These are phyloP conservation scores for Penicillium cinerascens DNA, from an alignment of 495 filamentous ascomycete genomes.

Conservation along the genomic window DNA sequence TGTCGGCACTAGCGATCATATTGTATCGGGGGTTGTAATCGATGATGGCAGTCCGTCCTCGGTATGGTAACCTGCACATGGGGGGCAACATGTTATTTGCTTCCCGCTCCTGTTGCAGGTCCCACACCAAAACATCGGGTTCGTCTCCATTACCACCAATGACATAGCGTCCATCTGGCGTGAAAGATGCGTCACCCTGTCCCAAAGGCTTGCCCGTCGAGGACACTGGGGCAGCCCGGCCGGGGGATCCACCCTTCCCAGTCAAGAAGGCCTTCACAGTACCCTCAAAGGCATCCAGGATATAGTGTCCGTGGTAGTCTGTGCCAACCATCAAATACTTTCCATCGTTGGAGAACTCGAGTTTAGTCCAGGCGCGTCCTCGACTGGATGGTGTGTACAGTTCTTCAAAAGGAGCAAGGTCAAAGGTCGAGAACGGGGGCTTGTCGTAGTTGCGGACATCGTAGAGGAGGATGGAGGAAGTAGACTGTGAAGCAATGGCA, in stretches of 20 bases:
- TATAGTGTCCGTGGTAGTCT: constrained; percentile 73
- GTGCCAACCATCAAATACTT: constrained; percentile 81
- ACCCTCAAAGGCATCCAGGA: constrained; percentile 88
- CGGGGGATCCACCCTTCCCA: constrained; percentile 41
- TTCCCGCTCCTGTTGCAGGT: constrained; percentile 56
- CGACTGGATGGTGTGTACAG: constrained; percentile 48
- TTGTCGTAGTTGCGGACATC: constrained; percentile 92
- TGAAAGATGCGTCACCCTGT: constrained; percentile 83
- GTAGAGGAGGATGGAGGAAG: constrained; percentile 78
- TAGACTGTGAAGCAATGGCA: constrained; percentile 78
- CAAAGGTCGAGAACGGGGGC: constrained; percentile 80
- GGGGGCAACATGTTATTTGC: constrained; percentile 59
- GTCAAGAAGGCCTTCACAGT: constrained; percentile 61
- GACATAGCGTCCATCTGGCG: constrained; percentile 82
- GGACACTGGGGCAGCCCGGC: constrained; percentile 45
- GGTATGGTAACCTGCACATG: constrained; percentile 57
- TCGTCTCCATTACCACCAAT: constrained; percentile 70
- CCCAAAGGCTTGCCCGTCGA: constrained; percentile 48
- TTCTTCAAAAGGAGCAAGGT: constrained; percentile 60
- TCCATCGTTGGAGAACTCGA: constrained; percentile 94
- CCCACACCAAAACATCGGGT: constrained; percentile 76
- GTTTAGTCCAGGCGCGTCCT: constrained; percentile 68
- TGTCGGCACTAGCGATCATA: constrained; percentile 82
- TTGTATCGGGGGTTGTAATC: constrained; percentile 89
- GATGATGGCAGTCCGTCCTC: constrained; percentile 66